These are phyloP conservation scores for Martensiomyces pterosporus DNA, from an alignment of 192 early-diverging fungal genomes.

Conservation along the genomic window DNA sequence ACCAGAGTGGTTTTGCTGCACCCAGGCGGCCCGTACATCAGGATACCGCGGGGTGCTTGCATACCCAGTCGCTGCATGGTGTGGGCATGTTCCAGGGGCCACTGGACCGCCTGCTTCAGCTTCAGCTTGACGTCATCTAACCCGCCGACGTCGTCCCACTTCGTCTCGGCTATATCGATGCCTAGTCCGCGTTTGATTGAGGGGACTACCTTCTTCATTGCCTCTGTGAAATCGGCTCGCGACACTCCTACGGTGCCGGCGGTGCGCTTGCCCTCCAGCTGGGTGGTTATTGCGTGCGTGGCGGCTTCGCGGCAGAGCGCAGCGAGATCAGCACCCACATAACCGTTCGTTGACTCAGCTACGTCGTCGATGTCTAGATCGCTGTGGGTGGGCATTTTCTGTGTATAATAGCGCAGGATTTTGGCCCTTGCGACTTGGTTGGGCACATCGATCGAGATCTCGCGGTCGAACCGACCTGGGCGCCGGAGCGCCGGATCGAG, in stretches of 20 bases:
- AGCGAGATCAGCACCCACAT: conserved; percentile 89
- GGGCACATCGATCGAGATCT: conserved; percentile 92
- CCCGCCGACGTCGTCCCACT: conserved; percentile 89
- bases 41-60: conserved; percentile 75
- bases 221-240: conserved; percentile 60
- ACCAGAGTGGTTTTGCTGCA: conserved; percentile 97
- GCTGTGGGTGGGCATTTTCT: conserved; percentile 50
- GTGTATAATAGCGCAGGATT: conserved; percentile 62
- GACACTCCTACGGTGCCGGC: conserved; percentile 30
- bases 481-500: conserved; percentile 92
- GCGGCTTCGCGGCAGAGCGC: conserved; percentile 82
- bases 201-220: conserved; percentile 60
- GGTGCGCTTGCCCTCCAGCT: background rate
- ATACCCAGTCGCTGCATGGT: conserved; percentile 75
- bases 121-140: conserved; percentile 72
- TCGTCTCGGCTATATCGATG: conserved; percentile 56
- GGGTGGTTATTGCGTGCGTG: conserved; percentile 15
- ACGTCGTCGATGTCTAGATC: conserved; percentile 54
- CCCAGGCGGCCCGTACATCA: conserved; percentile 97
- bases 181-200: conserved; percentile 68
- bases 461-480: conserved; percentile 95
- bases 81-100: conserved; percentile 72
- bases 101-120: conserved; percentile 81
- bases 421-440: conserved; percentile 52
- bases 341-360: conserved; percentile 76